Base-by-base conservation (phyloP, 2,329 filamentous ascomycete species). In the Talaromyces sp. region DNA sequence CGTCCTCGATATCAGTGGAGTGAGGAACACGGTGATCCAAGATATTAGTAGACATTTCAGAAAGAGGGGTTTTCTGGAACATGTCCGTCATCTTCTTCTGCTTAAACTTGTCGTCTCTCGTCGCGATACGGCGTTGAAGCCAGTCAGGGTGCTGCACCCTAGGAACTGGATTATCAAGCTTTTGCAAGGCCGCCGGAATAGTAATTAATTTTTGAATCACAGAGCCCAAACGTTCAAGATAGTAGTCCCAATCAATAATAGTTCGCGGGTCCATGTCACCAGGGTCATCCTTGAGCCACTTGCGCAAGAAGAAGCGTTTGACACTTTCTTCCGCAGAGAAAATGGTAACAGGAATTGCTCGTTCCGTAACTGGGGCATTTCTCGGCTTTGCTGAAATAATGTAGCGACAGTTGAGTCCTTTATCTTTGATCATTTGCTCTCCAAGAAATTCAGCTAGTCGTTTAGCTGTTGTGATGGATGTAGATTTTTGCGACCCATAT, bases 131-230 rank as follows among this genome's bases (percentile, higher is more conserved):
- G 62, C 91, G 86, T 69, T 97, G 92, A 35, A 99, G 83, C 95
- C 95, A 99, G 58, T 99, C 96, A 0, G 95, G 95, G 76, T 99
- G 96, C 7, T 90, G 83, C 13, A 99, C 91, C 65, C 96, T 84
- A 14, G 95, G 96, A 1, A 98, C 93, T 0, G 95, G 95, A 70
- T 99, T 99, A 58, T 88, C 85, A 59, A 99, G 84, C 76, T 96
- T 98, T 73, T 99, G 95, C 56, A 99, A 81, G 3, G 96, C 95
- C 17, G 95, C 96, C 2, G 95, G 95, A 66, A 99, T 99, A 1
- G 96, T 99, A 71, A 99, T 96, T 59, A 99, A 85, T 75, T 99
- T 99, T 77, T 99, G 95, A 56, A 99, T 96, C 59, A 99, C 95
- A 0, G 93, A 98, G 0, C 93, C 93, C 21, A 99, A 81, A 78